Conservation (phyloP, 306 rosid genomes). For the Prunus mira region DNA sequence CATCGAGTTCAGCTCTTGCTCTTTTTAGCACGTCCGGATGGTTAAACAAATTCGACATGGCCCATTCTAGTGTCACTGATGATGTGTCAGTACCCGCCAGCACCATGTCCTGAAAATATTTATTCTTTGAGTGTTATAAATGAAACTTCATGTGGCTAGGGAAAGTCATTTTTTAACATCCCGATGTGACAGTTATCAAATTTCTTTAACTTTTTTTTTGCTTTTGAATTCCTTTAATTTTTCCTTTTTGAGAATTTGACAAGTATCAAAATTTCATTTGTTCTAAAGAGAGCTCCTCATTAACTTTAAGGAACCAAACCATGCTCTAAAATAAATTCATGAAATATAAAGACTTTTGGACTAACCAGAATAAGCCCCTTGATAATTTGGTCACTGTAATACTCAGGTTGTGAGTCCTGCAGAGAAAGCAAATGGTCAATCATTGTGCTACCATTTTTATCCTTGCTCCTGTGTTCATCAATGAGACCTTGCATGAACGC, state of each 20-base stretch:
- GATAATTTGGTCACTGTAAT: constrained; percentile 57
- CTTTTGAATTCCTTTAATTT: too few species aligned
- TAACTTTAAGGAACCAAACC: too few species aligned
- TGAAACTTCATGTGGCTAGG: too few species aligned
- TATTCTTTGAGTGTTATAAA: too few species aligned
- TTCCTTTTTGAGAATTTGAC: too few species aligned
- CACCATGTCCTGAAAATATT: neutral
- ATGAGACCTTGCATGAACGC: constrained; percentile 53
- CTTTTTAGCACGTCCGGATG: constrained; percentile 9
- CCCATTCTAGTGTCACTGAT: neutral
- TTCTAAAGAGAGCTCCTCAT: too few species aligned
- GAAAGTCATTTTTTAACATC: too few species aligned
- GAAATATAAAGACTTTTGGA: neutral
- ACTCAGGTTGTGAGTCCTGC: constrained; percentile 46
- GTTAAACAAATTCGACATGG: neutral
- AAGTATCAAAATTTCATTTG: too few species aligned
- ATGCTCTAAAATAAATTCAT: too few species aligned
- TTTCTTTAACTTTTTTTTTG: too few species aligned
- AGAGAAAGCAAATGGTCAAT: constrained; percentile 46
- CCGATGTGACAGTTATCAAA: too few species aligned
- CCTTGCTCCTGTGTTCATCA: constrained; percentile 42
- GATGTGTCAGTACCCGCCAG: neutral
- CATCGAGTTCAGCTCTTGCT: constrained; percentile 25
- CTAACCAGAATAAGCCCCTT: constrained; percentile 60
- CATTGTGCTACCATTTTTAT: constrained; percentile 19